Evolutionary conservation across 1,284 basidiomycete species (phyloP).

Genomic region (Cerrena zonata): DNA sequence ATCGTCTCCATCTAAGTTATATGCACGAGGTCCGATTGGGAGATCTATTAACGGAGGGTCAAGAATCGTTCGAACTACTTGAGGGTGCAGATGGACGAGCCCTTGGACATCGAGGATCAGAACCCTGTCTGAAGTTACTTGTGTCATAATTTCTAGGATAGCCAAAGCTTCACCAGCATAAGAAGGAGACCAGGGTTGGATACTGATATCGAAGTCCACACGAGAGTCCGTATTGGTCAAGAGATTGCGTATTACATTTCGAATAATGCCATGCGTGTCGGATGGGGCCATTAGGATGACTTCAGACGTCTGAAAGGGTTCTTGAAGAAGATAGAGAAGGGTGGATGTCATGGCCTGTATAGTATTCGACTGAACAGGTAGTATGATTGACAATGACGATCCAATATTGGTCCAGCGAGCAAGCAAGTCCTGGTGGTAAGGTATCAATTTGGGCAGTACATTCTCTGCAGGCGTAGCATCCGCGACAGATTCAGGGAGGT

Average conservation of each 20-base stretch:
- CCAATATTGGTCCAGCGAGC: not conserved
- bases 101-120: conserved; percentile 46
- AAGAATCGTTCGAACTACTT: conserved; percentile 16
- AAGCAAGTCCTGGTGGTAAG: not conserved
- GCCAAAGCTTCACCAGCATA: conserved; percentile 24
- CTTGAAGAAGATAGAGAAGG: conserved; percentile 32
- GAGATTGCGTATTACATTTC: conserved; percentile 30
- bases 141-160: conserved; percentile 31
- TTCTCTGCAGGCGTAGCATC: not conserved
- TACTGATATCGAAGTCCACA: conserved; percentile 37
- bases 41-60: conserved; percentile 14
- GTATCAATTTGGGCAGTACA: not conserved
- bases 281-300: conserved; percentile 46
- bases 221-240: conserved; percentile 23
- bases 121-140: conserved; percentile 41
- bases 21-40: conserved; percentile 15
- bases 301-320: conserved; percentile 34
- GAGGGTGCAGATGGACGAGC: conserved; percentile 27
- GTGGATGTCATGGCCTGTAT: conserved; percentile 29
- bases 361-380: conserved; percentile 40
- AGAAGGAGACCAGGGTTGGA: conserved; percentile 34
- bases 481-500: not conserved
- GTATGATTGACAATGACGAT: conserved; percentile 37
- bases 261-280: conserved; percentile 29
- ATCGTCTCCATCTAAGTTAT: not conserved